These are phyloP conservation scores for Nitzschia palea DNA, from an alignment of 108 stramenopile species.

Conservation along the genomic window DNA sequence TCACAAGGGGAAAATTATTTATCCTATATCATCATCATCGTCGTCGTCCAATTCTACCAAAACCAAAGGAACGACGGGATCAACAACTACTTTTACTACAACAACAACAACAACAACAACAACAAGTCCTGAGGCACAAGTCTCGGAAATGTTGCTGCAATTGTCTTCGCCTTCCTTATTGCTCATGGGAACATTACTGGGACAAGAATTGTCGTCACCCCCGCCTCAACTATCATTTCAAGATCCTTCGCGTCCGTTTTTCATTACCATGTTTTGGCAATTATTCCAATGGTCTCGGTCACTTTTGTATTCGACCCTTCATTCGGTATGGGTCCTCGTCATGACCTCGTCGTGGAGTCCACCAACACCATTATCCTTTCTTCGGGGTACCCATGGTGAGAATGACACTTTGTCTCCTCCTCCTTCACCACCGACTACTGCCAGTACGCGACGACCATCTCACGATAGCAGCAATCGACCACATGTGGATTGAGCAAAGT, in stretches of 20 bases:
- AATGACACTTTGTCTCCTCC: neutral
- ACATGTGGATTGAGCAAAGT: too few species aligned
- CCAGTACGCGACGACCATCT: too few species aligned
- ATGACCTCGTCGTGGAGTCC: too few species aligned
- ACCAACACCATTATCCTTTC: too few species aligned
- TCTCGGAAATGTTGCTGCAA: neutral
- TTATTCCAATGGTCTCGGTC: neutral
- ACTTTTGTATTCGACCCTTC: neutral
- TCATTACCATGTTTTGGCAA: too few species aligned
- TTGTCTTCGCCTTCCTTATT: neutral
- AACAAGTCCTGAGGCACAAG: neutral
- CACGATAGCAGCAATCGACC: too few species aligned
- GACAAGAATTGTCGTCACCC: neutral
- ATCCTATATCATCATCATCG: neutral
- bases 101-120: neutral
- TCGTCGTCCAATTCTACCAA: neutral
- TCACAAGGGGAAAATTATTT: constrained; percentile 12
- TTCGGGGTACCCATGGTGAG: too few species aligned
- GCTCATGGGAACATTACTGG: constrained; percentile 10
- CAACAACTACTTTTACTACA: neutral
- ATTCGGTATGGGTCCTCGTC: neutral
- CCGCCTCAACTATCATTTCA: neutral
- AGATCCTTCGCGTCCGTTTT: too few species aligned
- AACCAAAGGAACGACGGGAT: neutral
- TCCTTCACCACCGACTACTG: neutral